These are phyloP conservation scores for Pilasporangium apinafurcum DNA, from an alignment of 352 stramenopile species.

Conservation along the genomic window DNA sequence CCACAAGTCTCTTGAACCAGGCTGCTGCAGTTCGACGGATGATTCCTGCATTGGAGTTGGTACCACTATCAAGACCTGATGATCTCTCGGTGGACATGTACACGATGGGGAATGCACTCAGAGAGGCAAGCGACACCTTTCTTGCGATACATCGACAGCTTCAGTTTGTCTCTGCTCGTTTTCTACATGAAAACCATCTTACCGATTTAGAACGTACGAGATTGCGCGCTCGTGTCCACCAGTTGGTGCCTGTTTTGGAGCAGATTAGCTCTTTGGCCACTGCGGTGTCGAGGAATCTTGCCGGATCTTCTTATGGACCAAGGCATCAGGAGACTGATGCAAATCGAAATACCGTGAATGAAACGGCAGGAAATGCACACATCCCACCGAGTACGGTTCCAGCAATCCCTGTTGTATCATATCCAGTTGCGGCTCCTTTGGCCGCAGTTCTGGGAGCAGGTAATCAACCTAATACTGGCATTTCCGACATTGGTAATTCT, in stretches of 20 bases:
- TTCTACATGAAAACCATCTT: constrained; percentile 17
- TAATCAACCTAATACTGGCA: background rate
- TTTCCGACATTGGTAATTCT: constrained; percentile 4
- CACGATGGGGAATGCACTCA: constrained; percentile 15
- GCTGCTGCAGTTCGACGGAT: constrained; percentile 12
- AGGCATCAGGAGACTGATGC: background rate
- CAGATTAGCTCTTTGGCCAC: constrained; percentile 5
- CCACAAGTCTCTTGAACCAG: constrained; percentile 11
- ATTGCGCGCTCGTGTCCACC: constrained; percentile 13
- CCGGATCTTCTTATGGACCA: constrained; percentile 7
- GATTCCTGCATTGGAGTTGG: constrained; percentile 18
- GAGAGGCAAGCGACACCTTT: constrained; percentile 23
- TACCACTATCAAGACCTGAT: constrained; percentile 10
- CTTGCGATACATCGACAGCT: constrained; percentile 27
- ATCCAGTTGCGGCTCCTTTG: background rate
- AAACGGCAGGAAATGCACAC: no score
- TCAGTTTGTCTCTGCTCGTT: constrained; percentile 15
- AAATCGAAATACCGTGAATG: background rate
- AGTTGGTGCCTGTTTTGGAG: constrained; percentile 14
- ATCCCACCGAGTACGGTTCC: background rate
- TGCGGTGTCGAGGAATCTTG: constrained; percentile 6
- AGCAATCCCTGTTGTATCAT: background rate
- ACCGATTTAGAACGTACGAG: constrained; percentile 11
- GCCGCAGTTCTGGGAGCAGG: constrained; percentile 2
- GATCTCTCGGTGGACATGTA: constrained; percentile 21